These are phyloP conservation scores for Saccharomyces hybrid DNA, from an alignment of 1,139 yeast genomes.

Conservation along the genomic window DNA sequence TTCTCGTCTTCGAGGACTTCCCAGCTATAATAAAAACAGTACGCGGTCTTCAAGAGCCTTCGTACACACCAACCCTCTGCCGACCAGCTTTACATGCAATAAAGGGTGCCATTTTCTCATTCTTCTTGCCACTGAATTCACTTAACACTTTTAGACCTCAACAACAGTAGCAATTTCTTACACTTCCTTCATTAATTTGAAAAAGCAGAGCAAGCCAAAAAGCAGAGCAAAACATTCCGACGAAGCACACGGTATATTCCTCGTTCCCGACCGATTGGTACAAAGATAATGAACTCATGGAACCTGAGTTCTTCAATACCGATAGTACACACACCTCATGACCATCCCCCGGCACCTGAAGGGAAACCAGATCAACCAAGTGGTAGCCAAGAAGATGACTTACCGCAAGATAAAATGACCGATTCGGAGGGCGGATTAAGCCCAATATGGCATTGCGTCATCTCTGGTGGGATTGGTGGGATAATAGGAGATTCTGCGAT, in stretches of 20 bases:
- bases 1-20: not conserved
- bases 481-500: slow-evolving; percentile 84
- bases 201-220: not conserved
- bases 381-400: slow-evolving; percentile 6
- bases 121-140: not conserved
- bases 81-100: not conserved
- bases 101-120: not conserved
- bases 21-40: not conserved
- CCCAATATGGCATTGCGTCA: slow-evolving; percentile 55
- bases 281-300: slow-evolving; percentile 15
- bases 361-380: slow-evolving; percentile 4
- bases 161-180: not conserved
- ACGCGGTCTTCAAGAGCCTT: not conserved
- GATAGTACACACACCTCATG: slow-evolving; percentile 21
- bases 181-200: slow-evolving; percentile 1
- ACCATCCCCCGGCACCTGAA: slow-evolving; percentile 8
- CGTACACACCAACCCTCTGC: not conserved
- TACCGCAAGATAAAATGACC: not conserved
- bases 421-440: slow-evolving; percentile 7
- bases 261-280: not conserved
- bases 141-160: not conserved
- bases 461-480: slow-evolving; percentile 95
- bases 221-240: not conserved
- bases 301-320: slow-evolving; percentile 27
- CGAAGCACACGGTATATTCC: not conserved